Evolutionary conservation across 2,329 filamentous ascomycete species (phyloP).

Genomic region (Pyrenochaeta sp.): DNA sequence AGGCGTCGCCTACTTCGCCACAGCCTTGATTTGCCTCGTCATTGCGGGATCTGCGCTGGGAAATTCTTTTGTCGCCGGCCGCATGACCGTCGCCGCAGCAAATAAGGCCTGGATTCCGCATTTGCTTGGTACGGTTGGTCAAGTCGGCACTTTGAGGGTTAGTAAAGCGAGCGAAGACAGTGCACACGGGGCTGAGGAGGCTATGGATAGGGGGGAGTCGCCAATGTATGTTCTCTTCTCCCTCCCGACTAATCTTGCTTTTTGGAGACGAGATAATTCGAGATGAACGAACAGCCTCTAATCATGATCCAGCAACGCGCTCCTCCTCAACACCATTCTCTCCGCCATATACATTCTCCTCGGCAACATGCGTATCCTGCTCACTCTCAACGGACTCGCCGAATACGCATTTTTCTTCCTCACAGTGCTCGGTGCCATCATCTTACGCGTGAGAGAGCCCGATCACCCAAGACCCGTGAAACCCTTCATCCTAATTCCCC

Average conservation of each 20-base stretch:
- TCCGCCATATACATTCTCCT: constrained; percentile 67
- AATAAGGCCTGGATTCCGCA: constrained; percentile 44
- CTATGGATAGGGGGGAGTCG: constrained; percentile 44
- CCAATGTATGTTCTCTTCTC: constrained; percentile 33
- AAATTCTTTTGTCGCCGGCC: constrained; percentile 69
- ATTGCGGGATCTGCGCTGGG: constrained; percentile 68
- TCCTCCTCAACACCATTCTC: constrained; percentile 42
- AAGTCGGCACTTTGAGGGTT: constrained; percentile 37
- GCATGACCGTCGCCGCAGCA: constrained; percentile 68
- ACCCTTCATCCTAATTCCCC: constrained; percentile 61
- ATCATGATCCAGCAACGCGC: constrained; percentile 32
- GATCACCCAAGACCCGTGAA: constrained; percentile 64
- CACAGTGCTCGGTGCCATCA: constrained; percentile 66
- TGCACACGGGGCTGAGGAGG: constrained; percentile 22
- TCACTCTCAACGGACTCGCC: constrained; percentile 58
- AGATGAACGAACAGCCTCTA: neutral
- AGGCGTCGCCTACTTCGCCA: constrained; percentile 60
- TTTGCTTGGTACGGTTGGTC: constrained; percentile 36
- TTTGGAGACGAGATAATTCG: too few relatives aligned
- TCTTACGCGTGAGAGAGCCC: constrained; percentile 65
- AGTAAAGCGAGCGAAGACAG: constrained; percentile 10
- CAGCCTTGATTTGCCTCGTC: constrained; percentile 65
- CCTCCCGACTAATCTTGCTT: neutral
- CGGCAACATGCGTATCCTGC: constrained; percentile 67
- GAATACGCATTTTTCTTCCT: constrained; percentile 70